Conservation (phyloP, 2,329 filamentous ascomycete genomes). For the Calonectria fujianensis region DNA sequence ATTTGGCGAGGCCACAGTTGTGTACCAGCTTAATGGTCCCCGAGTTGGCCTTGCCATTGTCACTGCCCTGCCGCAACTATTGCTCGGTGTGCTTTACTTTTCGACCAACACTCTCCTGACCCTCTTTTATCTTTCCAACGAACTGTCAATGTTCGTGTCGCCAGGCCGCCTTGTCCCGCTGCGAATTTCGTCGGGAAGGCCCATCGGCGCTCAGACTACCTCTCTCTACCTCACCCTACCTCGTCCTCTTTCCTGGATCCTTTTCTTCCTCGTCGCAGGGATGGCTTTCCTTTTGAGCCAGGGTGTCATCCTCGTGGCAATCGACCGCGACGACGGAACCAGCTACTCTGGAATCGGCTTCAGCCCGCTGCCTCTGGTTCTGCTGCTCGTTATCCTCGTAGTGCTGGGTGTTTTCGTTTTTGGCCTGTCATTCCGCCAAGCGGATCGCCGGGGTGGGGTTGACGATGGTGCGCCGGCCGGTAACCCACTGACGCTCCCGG, state of each 20-base stretch:
- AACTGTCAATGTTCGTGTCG: conserved; percentile 67
- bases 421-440: conserved; percentile 63
- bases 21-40: conserved; percentile 57
- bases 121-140: conserved; percentile 70
- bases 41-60: conserved; percentile 61
- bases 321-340: conserved; percentile 52
- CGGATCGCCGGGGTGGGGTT: conserved; percentile 60
- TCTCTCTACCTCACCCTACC: conserved; percentile 72
- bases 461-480: conserved; percentile 61
- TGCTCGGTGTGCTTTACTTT: conserved; percentile 69
- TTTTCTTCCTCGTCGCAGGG: conserved; percentile 65
- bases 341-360: conserved; percentile 61
- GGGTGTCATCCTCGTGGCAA: conserved; percentile 62
- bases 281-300: conserved; percentile 69
- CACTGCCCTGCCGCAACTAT: conserved; percentile 68
- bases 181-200: conserved; percentile 67
- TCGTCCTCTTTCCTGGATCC: conserved; percentile 65
- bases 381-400: conserved; percentile 64
- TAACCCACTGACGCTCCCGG: conserved; percentile 69
- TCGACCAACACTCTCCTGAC: conserved; percentile 68
- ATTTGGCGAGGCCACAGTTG: conserved; percentile 63
- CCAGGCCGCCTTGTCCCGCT: conserved; percentile 56
- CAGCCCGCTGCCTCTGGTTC: conserved; percentile 65
- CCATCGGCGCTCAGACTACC: conserved; percentile 66
- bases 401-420: conserved; percentile 59